Conservation (phyloP, 2,329 filamentous ascomycete genomes). For the Cytospora mali region DNA sequence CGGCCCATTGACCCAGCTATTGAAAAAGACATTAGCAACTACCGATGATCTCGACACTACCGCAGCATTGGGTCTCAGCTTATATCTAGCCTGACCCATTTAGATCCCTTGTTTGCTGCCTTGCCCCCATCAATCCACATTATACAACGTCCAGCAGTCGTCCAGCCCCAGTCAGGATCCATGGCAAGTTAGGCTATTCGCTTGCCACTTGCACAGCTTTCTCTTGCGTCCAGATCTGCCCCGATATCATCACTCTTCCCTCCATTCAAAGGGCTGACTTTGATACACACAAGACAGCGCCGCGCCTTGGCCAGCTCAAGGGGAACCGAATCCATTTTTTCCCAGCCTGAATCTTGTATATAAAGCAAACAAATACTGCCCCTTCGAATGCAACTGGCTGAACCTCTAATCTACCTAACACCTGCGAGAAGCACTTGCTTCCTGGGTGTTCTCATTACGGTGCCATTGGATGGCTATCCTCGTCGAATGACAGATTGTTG, state of each 20-base stretch:
- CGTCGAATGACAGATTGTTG: not conserved
- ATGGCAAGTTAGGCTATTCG: not conserved
- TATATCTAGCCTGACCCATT: not conserved
- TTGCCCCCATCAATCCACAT: not conserved
- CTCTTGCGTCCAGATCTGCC: no score
- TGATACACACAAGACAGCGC: not conserved
- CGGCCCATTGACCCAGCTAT: constrained; percentile 95
- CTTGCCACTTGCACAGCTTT: not conserved
- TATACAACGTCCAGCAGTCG: not conserved
- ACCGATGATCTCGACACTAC: not conserved
- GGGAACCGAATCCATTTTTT: not conserved
- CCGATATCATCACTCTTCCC: not conserved
- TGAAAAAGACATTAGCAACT: constrained; percentile 1
- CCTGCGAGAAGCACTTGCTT: constrained; percentile 1
- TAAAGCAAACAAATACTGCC: not conserved
- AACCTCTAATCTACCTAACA: not conserved
- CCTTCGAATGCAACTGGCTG: not conserved
- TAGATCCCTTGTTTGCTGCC: not conserved
- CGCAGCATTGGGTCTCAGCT: not conserved
- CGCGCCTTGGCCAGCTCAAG: not conserved
- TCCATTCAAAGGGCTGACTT: no score
- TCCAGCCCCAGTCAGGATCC: not conserved
- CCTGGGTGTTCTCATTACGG: no score
- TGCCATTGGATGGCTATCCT: not conserved
- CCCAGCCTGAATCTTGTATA: not conserved